Evolutionary conservation across 306 rosid species (phyloP).

Genomic region (Luffa aegyptiaca): DNA sequence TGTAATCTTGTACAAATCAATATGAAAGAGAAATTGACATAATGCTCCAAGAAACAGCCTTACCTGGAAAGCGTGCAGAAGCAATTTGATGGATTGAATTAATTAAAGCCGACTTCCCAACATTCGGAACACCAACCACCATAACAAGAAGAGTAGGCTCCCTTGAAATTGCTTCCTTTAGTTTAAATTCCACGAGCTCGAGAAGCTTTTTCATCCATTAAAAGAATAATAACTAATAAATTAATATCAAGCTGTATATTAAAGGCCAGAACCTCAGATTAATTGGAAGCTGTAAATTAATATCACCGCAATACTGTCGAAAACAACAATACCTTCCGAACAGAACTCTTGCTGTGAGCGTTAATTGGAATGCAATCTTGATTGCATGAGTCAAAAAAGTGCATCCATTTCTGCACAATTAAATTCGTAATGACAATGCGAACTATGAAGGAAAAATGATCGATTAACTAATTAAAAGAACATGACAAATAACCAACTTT

Average conservation of each 20-base stretch:
- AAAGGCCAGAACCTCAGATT: not conserved
- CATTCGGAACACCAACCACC: constrained; percentile 95
- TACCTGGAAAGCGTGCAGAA: constrained; percentile 59
- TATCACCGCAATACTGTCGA: not conserved
- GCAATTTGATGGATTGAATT: constrained; percentile 83
- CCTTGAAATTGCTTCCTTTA: constrained; percentile 63
- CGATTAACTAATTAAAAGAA: not conserved
- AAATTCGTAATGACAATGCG: not conserved
- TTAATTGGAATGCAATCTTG: constrained; percentile 64
- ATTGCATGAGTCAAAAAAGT: constrained; percentile 44
- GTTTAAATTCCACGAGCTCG: constrained; percentile 63
- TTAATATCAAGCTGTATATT: no score
- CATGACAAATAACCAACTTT: not conserved
- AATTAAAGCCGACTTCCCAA: constrained; percentile 81
- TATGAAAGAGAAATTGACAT: not conserved
- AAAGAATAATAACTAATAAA: not conserved
- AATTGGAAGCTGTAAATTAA: not conserved
- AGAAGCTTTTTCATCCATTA: constrained; percentile 39
- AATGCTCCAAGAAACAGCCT: not conserved
- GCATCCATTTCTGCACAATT: constrained; percentile 58
- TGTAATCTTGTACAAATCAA: not conserved
- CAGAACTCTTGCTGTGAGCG: constrained; percentile 79
- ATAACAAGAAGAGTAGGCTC: constrained; percentile 89
- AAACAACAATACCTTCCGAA: constrained; percentile 34
- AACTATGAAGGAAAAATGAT: not conserved